Base-by-base conservation (phyloP, 2,329 filamentous ascomycete genomes). In the Colletotrichum echinochloae region DNA sequence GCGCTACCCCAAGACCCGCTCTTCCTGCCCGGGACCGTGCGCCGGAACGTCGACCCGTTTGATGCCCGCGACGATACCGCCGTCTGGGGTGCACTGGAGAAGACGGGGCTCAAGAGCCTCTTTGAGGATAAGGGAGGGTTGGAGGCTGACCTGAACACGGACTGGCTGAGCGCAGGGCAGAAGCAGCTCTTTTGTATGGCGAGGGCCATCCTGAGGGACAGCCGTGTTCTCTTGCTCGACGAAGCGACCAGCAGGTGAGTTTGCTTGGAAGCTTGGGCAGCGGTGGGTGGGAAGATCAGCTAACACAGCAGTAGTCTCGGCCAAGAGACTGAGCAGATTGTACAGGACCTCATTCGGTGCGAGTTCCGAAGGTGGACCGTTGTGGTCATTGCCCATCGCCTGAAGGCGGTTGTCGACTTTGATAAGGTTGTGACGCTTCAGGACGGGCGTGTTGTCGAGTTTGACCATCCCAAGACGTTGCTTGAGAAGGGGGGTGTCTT, bases 1-100 rank as follows among this genome's bases (percentile, higher is more conserved):
- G 80, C 81, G 1, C 76, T 88, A 1, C 82, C 87, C 0, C 87
- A 89, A 76, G 86, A 88, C 55, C 80, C 85, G 0, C 83, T 87
- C 67, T 81, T 87, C 26, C 76, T 88, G 5, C 81, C 81, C 1
- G 86, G 84, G 1, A 84, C 78, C 0, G 77, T 89, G 3, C 82
- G 85, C 0, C 76, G 79, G 3, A 89, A 89, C 59, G 77, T 86
- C 2, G 85, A 88, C 70, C 86, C 86, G 0, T 74, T 76, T 3
- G 71, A 74, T 1, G 70, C 73, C 7, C 77, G 77, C 52, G 77
- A 80, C 1, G 82, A 88, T 59, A 79, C 80, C 2, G 77, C 77
- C 0, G 83, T 88, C 60, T 79, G 81, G 48, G 73, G 76, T 2
- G 85, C 84, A 0, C 77, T 90, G 1, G 75, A 82, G 14, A 82